Conservation (phyloP, 208 protist genomes). For the Angomonas deanei region DNA sequence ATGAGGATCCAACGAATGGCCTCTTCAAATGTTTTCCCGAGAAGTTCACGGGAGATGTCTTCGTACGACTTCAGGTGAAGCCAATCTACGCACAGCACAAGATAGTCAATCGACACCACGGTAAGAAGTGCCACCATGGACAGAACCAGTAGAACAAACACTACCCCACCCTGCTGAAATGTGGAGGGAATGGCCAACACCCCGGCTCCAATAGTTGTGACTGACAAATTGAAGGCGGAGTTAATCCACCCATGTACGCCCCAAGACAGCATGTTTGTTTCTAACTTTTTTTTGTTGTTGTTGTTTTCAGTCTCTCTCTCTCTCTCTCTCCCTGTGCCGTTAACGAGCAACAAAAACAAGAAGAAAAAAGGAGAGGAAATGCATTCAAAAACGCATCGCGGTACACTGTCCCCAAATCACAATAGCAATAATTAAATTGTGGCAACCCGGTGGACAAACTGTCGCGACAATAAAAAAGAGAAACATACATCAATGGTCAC, state of each 20-base stretch:
- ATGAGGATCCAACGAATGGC: slow-evolving; percentile 70
- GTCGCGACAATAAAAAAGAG: too few relatives aligned
- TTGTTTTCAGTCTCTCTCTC: background rate
- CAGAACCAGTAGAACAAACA: slow-evolving; percentile 34
- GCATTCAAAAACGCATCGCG: background rate
- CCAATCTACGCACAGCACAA: slow-evolving; percentile 53
- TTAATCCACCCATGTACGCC: slow-evolving; percentile 21
- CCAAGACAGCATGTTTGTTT: slow-evolving; percentile 4
- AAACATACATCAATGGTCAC: too few relatives aligned
- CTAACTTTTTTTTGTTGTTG: slow-evolving; percentile 9
- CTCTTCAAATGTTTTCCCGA: slow-evolving; percentile 59
- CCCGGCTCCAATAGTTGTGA: slow-evolving; percentile 66
- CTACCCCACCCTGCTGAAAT: slow-evolving; percentile 61
- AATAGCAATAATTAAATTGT: background rate
- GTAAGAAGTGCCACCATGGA: slow-evolving; percentile 38
- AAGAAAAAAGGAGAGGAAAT: background rate
- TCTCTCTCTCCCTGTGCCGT: too few relatives aligned
- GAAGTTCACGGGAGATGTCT: slow-evolving; percentile 63
- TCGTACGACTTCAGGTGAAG: slow-evolving; percentile 71
- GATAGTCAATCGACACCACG: slow-evolving; percentile 71
- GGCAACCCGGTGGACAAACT: too few relatives aligned
- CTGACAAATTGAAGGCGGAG: slow-evolving; percentile 53
- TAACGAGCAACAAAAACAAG: background rate
- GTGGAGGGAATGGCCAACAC: slow-evolving; percentile 57
- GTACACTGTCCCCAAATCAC: too few relatives aligned